These are phyloP conservation scores for Trametes elegans DNA, from an alignment of 768 basidiomycete genomes.

Conservation along the genomic window DNA sequence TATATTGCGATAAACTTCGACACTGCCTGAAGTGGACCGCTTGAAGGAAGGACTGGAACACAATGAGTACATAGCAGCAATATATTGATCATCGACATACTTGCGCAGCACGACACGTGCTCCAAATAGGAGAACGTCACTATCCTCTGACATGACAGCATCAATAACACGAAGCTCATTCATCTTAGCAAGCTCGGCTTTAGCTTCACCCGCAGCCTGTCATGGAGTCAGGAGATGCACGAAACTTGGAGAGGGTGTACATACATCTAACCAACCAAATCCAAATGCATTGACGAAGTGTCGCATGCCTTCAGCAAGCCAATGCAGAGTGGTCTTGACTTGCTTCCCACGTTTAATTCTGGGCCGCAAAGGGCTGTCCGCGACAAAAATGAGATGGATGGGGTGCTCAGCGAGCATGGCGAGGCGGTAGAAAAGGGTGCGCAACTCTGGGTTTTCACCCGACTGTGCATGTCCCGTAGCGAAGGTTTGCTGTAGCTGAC, in stretches of 20 bases:
- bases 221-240: neutral
- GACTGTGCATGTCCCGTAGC: neutral
- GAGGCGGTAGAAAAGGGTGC: neutral
- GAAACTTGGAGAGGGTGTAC: neutral
- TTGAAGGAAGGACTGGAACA: neutral
- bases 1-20: neutral
- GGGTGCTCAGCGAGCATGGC: neutral
- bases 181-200: constrained; percentile 47
- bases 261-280: neutral
- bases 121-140: constrained; percentile 47
- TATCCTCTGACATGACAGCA: constrained; percentile 46
- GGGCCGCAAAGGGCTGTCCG: neutral
- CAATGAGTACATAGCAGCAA: neutral
- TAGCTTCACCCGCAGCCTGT: constrained; percentile 48
- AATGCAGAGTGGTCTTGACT: neutral
- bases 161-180: constrained; percentile 40
- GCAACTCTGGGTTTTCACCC: neutral
- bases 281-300: neutral
- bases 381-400: neutral
- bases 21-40: neutral
- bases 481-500: neutral
- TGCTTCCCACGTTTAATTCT: neutral
- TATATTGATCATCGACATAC: constrained; percentile 26
- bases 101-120: constrained; percentile 39
- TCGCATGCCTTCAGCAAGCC: neutral